Percentiles rank a stretch among this genome's conserved stretches.
Conservation (phyloP, 2,329 filamentous ascomycete species). For the Calonectria ilicicola region DNA sequence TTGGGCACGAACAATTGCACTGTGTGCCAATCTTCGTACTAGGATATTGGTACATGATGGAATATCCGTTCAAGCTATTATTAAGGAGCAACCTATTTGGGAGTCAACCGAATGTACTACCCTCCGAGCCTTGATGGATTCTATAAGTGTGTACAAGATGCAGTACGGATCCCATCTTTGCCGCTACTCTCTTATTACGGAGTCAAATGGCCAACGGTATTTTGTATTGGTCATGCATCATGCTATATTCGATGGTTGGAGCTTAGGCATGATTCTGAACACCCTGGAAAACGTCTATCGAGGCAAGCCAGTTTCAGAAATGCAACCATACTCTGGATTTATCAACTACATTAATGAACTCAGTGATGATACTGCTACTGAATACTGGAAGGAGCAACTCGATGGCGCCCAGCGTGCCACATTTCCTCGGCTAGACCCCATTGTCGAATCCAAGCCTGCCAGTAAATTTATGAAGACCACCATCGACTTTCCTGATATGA, state of each 20-base stretch:
- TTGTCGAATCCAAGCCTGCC: background rate
- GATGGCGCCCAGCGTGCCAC: conserved; percentile 3
- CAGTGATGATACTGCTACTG: background rate
- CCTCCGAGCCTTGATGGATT: background rate
- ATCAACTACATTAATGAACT: background rate
- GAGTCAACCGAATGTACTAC: background rate
- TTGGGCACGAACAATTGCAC: background rate
- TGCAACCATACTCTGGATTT: background rate
- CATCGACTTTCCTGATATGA: background rate
- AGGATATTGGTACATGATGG: background rate
- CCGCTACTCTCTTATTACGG: conserved; percentile 1
- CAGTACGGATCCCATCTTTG: conserved; percentile 4
- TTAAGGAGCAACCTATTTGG: background rate
- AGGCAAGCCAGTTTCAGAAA: background rate
- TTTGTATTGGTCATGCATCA: conserved; percentile 35
- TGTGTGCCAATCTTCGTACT: conserved; percentile 1
- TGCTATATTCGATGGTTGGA: conserved; percentile 41
- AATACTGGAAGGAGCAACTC: conserved; percentile 2
- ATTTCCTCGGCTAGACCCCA: background rate
- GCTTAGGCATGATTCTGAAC: conserved; percentile 5
- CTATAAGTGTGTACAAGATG: background rate
- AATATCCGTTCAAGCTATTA: background rate
- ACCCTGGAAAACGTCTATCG: background rate
- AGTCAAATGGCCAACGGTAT: background rate
- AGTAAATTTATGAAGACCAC: background rate